A percentile compares a stretch with the other conserved stretches of the same genome.
Evolutionary conservation across 768 basidiomycete genomes (phyloP).

Genomic region (Lyophyllum shimeji): DNA sequence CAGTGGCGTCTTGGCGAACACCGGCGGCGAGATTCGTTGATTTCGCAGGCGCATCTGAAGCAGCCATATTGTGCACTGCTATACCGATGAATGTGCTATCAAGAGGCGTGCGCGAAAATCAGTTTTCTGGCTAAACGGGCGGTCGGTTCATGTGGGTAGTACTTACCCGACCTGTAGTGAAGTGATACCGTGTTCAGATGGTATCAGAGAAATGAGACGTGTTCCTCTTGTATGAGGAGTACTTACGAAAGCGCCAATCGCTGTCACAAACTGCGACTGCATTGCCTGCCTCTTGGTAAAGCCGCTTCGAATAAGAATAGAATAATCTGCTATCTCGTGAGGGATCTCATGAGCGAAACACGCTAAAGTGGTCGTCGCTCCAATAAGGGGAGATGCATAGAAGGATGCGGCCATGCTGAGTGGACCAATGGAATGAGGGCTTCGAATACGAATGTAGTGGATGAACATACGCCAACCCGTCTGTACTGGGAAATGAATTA

Average conservation of each 20-base stretch:
- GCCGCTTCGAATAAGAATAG: slow-evolving; percentile 86
- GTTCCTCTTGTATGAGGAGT: slow-evolving; percentile 12
- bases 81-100: slow-evolving; percentile 85
- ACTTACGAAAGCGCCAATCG: slow-evolving; percentile 88
- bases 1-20: slow-evolving; percentile 71
- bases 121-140: slow-evolving; percentile 4
- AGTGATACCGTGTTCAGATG: slow-evolving; percentile 15
- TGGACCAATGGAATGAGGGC: not conserved
- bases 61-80: slow-evolving; percentile 74
- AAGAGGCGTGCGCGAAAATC: slow-evolving; percentile 16
- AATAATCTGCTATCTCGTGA: slow-evolving; percentile 96
- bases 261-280: slow-evolving; percentile 91
- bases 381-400: slow-evolving; percentile 92
- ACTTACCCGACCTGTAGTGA: slow-evolving; percentile 41
- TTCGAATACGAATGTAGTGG: not conserved
- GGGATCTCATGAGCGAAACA: slow-evolving; percentile 96
- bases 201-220: slow-evolving; percentile 17
- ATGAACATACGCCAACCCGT: slow-evolving; percentile 72
- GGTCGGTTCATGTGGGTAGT: slow-evolving; percentile 1
- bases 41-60: slow-evolving; percentile 39
- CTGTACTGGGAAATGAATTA: slow-evolving; percentile 55
- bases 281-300: slow-evolving; percentile 91
- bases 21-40: slow-evolving; percentile 71
- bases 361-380: slow-evolving; percentile 92
- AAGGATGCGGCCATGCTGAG: slow-evolving; percentile 92